Evolutionary conservation across 345 rosid species (phyloP), one percentile per base, ranked within the genome.

Genomic region (Gossypium bickii): DNA sequence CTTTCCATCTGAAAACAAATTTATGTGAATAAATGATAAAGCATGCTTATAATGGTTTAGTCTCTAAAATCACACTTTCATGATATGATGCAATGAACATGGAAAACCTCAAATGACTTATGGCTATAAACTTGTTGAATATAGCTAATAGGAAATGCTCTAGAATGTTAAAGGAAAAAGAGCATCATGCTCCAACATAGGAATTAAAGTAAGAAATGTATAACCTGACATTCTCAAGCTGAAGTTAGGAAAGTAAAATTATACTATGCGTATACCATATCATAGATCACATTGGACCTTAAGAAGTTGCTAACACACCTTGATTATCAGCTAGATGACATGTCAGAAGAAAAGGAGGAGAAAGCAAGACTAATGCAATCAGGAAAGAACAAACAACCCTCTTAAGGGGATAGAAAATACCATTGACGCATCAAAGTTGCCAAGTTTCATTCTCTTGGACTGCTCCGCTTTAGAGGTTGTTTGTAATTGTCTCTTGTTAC

Each of bases 401-500:
- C 1, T 9, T 29, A 49, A 74, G 7, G 57, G 15, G 3, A 64
- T 38, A 61, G 11, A 62, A 1, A 76, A 60, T 86, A 91, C 93
- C 91, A 20, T 76, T 64, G 78, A 77, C 71, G 75, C 80, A 72
- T 85, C 85, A 76, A 44, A 76, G 38, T 58, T 80, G 58, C 75
- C 82, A 52, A 78, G 75, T 87, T 90, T 94, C 76, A 83, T 70
- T 77, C 84, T 88, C 81, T 90, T 94, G 63, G 78, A 73, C 72
- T 80, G 86, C 76, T 87, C 89, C 66, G 45, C 73, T 79, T 83
- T 74, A 75, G 90, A 79, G 25, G 63, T 75, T 43, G 79, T 74
- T 74, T 79, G 83, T 47, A 82, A 69, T 67, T 82, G 91, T 78
- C 97, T 89, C 85, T 89, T 94, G 77, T 83, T 88, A 74, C 75